Conservation (phyloP, 2,329 filamentous ascomycete species). For the Colletotrichum sp. region DNA sequence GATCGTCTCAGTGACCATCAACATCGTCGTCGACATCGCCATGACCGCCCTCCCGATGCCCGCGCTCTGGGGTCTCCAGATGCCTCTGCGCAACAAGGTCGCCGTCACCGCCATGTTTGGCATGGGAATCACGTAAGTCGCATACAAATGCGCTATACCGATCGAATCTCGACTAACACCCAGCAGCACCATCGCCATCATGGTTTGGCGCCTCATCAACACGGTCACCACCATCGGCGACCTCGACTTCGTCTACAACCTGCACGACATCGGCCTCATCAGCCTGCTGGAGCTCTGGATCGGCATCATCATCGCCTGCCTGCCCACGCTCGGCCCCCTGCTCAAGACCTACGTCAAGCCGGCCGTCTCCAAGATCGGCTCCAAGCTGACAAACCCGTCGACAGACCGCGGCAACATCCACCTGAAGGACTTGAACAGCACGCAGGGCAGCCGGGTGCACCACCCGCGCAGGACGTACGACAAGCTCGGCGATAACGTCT, state of each 20-base stretch:
- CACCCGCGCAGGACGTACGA: slow-evolving; percentile 1
- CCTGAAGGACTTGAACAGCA: not conserved
- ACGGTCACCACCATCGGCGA: slow-evolving; percentile 24
- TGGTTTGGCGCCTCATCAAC: slow-evolving; percentile 39
- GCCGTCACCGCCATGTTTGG: slow-evolving; percentile 35
- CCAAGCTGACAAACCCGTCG: slow-evolving; percentile 12
- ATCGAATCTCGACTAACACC: not conserved
- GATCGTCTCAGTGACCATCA: slow-evolving; percentile 27
- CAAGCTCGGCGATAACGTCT: slow-evolving; percentile 1
- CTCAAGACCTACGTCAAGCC: slow-evolving; percentile 27
- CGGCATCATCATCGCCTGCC: slow-evolving; percentile 45
- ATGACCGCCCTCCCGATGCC: slow-evolving; percentile 45
- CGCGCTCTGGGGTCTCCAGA: slow-evolving; percentile 46
- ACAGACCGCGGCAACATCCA: slow-evolving; percentile 1
- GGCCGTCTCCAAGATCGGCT: slow-evolving; percentile 18
- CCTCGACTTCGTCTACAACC: slow-evolving; percentile 24
- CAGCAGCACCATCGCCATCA: slow-evolving; percentile 40
- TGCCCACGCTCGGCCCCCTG: slow-evolving; percentile 43
- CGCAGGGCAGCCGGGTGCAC: not conserved
- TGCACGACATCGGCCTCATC: slow-evolving; percentile 37
- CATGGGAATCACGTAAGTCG: slow-evolving; percentile 33
- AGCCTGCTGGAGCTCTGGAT: slow-evolving; percentile 41
- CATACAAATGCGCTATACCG: not conserved
- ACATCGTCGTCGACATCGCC: slow-evolving; percentile 33
- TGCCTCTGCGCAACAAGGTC: slow-evolving; percentile 40